phyloP scores from a whole-genome alignment of 2,329 filamentous ascomycete genomes.

The Ceratocystis papillata region DNA sequence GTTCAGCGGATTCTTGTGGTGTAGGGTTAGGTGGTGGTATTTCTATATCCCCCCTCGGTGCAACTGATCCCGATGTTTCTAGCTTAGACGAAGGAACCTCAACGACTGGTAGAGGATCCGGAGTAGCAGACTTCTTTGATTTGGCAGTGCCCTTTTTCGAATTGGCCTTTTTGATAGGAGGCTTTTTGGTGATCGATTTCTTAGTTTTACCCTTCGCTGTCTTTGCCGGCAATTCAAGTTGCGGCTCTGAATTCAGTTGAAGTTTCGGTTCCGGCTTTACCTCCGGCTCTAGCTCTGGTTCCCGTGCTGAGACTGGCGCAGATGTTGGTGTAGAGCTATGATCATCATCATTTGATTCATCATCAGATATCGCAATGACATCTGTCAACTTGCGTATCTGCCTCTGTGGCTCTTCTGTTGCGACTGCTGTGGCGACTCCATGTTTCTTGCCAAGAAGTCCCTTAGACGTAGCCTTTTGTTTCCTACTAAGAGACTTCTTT shows the following conservation, averaged over 20 bases:
- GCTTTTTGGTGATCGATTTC: background rate
- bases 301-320: background rate
- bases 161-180: constrained; percentile 30
- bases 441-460: constrained; percentile 1
- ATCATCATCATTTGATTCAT: constrained; percentile 10
- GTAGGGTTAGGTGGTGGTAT: background rate
- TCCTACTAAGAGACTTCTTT: constrained; percentile 10
- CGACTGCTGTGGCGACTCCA: background rate
- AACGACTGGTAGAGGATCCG: background rate
- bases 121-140: background rate
- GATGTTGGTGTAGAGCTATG: background rate
- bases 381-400: background rate
- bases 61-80: background rate
- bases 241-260: background rate
- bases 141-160: constrained; percentile 26
- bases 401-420: background rate
- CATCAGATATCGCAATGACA: constrained; percentile 4
- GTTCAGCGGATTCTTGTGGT: background rate
- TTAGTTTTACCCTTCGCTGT: background rate
- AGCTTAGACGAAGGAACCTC: background rate
- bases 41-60: constrained; percentile 7
- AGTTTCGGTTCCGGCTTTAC: background rate
- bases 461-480: constrained; percentile 17
- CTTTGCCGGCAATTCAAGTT: background rate
- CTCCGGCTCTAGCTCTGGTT: background rate